phyloP scores from a whole-genome alignment of 441 rosid species.

The Raphanus hybrid region DNA sequence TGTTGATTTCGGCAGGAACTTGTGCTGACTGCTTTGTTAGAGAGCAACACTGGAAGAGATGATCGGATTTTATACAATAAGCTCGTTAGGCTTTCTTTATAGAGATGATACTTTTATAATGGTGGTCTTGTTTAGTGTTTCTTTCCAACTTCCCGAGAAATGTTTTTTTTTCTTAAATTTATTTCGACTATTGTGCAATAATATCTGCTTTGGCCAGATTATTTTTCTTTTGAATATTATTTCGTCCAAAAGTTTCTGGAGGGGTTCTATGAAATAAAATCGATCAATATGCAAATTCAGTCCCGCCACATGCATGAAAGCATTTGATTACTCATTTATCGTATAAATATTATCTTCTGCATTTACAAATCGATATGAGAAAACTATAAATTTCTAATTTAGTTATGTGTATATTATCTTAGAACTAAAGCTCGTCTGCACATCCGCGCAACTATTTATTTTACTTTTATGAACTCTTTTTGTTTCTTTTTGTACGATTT shows the following conservation, averaged over 20 bases:
- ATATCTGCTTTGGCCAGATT: background rate
- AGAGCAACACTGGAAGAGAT: slow-evolving; percentile 96
- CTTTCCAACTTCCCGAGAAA: background rate
- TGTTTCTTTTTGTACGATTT: too few relatives aligned
- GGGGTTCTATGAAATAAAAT: too few relatives aligned
- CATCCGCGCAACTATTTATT: too few relatives aligned
- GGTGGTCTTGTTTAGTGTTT: background rate
- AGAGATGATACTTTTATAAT: slow-evolving; percentile 9
- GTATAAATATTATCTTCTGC: too few relatives aligned
- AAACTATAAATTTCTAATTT: too few relatives aligned
- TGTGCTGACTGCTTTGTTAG: slow-evolving; percentile 86
- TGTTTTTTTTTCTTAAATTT: background rate
- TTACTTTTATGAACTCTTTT: too few relatives aligned
- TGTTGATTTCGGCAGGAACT: slow-evolving; percentile 66
- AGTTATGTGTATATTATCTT: too few relatives aligned
- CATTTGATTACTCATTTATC: background rate
- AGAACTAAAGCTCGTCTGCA: too few relatives aligned
- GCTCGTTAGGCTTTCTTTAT: slow-evolving; percentile 64
- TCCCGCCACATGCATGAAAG: background rate
- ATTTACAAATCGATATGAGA: too few relatives aligned
- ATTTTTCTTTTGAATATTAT: background rate
- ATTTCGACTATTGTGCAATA: background rate
- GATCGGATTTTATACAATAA: slow-evolving; percentile 83
- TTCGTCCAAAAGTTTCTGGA: too few relatives aligned
- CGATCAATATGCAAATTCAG: background rate